These are phyloP conservation scores for Allium sativum DNA, from an alignment of 106 monocot species.

Conservation along the genomic window DNA sequence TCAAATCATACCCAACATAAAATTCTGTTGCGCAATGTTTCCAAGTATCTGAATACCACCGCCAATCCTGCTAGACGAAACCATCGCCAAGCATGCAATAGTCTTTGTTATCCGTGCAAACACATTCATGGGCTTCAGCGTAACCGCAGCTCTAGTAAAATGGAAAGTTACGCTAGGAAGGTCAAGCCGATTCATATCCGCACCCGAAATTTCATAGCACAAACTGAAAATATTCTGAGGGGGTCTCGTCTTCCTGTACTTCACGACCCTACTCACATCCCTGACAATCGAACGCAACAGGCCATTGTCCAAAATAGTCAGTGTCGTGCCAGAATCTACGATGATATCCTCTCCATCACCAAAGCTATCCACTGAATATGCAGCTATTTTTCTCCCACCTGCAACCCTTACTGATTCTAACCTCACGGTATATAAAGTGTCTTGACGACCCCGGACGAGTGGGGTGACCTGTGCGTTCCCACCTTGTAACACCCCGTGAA, in stretches of 20 bases:
- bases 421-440: constrained; percentile 16
- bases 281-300: constrained; percentile 3
- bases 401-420: constrained; percentile 18
- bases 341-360: constrained; percentile 24
- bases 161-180: constrained; percentile 24
- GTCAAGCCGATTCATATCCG: background rate
- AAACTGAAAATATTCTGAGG: constrained; percentile 2
- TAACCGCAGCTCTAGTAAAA: constrained; percentile 17
- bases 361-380: background rate
- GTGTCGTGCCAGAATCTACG: constrained; percentile 41
- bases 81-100: constrained; percentile 20
- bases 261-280: background rate
- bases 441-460: background rate
- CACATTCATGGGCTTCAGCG: constrained; percentile 12
- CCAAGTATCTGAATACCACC: no score
- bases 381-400: background rate
- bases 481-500: no score
- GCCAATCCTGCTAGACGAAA: constrained; percentile 9
- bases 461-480: constrained; percentile 8
- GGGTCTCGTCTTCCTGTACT: constrained; percentile 4
- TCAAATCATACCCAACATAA: no score
- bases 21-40: constrained; percentile 46
- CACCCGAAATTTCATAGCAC: constrained; percentile 16
- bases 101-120: constrained; percentile 1
- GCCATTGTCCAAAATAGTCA: constrained; percentile 12